Conservation (phyloP, 805 yeast genomes). For the Saccharomyces jurei region DNA sequence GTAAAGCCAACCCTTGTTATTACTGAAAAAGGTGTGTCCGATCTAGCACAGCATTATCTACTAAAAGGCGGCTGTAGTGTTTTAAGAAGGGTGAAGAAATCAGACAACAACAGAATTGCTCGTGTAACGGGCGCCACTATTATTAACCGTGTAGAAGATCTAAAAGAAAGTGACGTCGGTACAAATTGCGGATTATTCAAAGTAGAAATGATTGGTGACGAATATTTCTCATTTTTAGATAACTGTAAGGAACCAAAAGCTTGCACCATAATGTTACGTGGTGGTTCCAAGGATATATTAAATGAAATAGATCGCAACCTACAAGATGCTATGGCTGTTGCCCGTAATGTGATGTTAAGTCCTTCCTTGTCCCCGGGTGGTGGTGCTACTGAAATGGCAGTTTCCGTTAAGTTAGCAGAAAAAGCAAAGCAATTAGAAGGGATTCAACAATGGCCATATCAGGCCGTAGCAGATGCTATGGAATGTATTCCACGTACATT, state of each 20-base stretch:
- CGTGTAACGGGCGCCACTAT: slow-evolving; percentile 97
- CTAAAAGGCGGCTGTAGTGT: slow-evolving; percentile 90
- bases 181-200: slow-evolving; percentile 82
- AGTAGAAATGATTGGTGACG: slow-evolving; percentile 94
- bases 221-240: slow-evolving; percentile 80
- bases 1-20: slow-evolving; percentile 90
- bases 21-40: slow-evolving; percentile 97
- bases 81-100: slow-evolving; percentile 87
- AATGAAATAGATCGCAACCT: slow-evolving; percentile 94
- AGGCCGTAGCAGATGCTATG: slow-evolving; percentile 97
- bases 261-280: slow-evolving; percentile 86
- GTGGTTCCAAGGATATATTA: slow-evolving; percentile 93
- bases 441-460: slow-evolving; percentile 96
- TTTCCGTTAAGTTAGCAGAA: slow-evolving; percentile 78
- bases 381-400: slow-evolving; percentile 99
- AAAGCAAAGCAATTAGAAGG: slow-evolving; percentile 90
- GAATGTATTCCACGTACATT: slow-evolving; percentile 97
- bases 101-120: slow-evolving; percentile 93
- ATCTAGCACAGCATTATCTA: slow-evolving; percentile 92
- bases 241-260: slow-evolving; percentile 84
- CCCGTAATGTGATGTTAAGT: slow-evolving; percentile 89
- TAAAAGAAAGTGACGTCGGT: slow-evolving; percentile 87
- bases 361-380: slow-evolving; percentile 97
- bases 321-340: slow-evolving; percentile 97
- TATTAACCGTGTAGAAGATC: slow-evolving; percentile 90